Evolutionary conservation across 2,329 filamentous ascomycete species (phyloP).

Genomic region (Trichoderma koningiopsis): DNA sequence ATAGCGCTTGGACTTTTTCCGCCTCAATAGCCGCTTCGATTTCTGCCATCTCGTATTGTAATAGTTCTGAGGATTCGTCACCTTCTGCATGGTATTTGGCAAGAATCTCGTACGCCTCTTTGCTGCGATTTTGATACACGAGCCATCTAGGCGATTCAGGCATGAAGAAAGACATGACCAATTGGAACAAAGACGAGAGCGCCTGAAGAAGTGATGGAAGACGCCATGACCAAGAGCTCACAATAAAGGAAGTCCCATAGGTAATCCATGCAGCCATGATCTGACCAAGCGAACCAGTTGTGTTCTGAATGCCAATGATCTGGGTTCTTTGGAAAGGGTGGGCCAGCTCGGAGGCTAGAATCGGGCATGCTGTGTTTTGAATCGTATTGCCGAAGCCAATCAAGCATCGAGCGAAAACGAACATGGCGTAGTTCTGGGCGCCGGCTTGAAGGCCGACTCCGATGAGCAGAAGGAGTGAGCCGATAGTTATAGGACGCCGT

Average conservation of each 20-base stretch:
- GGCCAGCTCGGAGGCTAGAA: not conserved
- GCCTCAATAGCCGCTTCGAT: slow-evolving; percentile 41
- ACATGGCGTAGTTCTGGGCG: slow-evolving; percentile 49
- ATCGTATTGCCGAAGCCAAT: slow-evolving; percentile 57
- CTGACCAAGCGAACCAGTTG: not conserved
- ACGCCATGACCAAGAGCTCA: slow-evolving; percentile 30
- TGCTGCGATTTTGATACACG: slow-evolving; percentile 36
- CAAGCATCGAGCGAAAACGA: slow-evolving; percentile 54
- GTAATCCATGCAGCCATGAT: slow-evolving; percentile 24
- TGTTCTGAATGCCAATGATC: not conserved
- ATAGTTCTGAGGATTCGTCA: slow-evolving; percentile 42
- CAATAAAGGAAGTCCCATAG: slow-evolving; percentile 20
- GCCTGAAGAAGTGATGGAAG: slow-evolving; percentile 31
- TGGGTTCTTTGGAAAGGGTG: slow-evolving; percentile 10
- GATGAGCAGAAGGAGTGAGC: not conserved
- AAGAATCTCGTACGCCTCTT: slow-evolving; percentile 41
- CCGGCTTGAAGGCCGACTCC: slow-evolving; percentile 38
- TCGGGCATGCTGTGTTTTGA: slow-evolving; percentile 44
- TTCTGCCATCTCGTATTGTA: slow-evolving; percentile 44
- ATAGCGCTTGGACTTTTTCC: slow-evolving; percentile 28
- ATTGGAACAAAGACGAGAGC: slow-evolving; percentile 24
- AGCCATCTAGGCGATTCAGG: slow-evolving; percentile 41
- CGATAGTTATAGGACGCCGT: slow-evolving; percentile 3
- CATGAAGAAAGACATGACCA: slow-evolving; percentile 38
- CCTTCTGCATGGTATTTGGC: slow-evolving; percentile 46